A percentile compares a stretch with the other conserved stretches of the same genome.
Evolutionary conservation across 2,329 filamentous ascomycete genomes (phyloP).

Genomic region (Colletotrichum orchidophilum): DNA sequence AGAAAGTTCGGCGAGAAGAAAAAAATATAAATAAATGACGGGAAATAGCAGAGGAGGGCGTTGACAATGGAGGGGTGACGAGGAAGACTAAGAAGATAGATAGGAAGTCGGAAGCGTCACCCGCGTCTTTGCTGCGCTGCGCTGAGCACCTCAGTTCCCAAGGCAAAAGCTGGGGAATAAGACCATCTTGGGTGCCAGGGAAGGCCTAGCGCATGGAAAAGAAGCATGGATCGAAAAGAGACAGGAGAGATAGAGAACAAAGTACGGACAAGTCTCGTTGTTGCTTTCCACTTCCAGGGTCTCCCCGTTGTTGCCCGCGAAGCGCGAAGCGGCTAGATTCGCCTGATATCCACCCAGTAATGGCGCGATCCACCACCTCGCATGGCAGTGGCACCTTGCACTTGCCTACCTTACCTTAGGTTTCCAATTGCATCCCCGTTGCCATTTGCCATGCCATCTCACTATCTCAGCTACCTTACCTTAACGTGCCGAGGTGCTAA

Average conservation of each 20-base stretch:
- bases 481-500: no score
- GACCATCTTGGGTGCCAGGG: constrained; percentile 5
- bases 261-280: background rate
- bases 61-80: background rate
- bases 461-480: no score
- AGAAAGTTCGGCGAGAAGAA: constrained; percentile 7
- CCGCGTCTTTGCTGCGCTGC: background rate
- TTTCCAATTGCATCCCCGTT: no score
- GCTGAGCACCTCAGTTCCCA: background rate
- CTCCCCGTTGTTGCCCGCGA: background rate
- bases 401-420: background rate
- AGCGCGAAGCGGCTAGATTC: background rate
- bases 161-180: constrained; percentile 24
- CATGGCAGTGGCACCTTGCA: background rate
- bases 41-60: background rate
- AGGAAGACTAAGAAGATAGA: background rate
- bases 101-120: background rate
- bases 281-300: background rate
- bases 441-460: background rate
- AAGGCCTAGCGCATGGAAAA: constrained; percentile 5
- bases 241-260: background rate
- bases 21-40: background rate
- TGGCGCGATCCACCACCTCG: background rate
- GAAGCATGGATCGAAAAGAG: background rate
- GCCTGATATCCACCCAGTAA: background rate